Percentiles rank a stretch among this genome's conserved stretches.
Evolutionary conservation across 2,329 filamentous ascomycete species (phyloP).

Genomic region (Talaromyces sp.): DNA sequence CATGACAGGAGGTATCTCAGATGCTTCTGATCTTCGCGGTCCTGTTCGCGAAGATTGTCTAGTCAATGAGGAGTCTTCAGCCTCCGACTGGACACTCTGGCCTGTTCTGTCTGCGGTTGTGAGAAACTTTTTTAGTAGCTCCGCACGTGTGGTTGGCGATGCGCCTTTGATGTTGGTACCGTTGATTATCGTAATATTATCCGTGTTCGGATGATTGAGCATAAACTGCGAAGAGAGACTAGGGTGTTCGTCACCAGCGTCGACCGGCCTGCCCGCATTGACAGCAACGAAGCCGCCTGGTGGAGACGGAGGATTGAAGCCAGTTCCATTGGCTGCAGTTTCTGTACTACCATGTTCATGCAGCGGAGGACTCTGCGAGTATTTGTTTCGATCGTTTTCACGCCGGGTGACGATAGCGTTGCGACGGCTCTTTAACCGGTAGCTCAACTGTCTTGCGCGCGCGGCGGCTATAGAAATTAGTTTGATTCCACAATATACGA

Average conservation of each 20-base stretch:
- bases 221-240: slow-evolving; percentile 35
- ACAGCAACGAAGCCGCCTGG: slow-evolving; percentile 57
- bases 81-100: slow-evolving; percentile 33
- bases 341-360: slow-evolving; percentile 31
- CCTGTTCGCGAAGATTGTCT: slow-evolving; percentile 31
- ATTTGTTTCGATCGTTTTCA: slow-evolving; percentile 40
- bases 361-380: slow-evolving; percentile 37
- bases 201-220: slow-evolving; percentile 41
- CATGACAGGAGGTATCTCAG: slow-evolving; percentile 24
- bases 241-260: slow-evolving; percentile 33
- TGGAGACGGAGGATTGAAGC: slow-evolving; percentile 42
- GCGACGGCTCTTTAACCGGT: slow-evolving; percentile 71
- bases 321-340: slow-evolving; percentile 27
- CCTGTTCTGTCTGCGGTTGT: slow-evolving; percentile 55
- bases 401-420: slow-evolving; percentile 67
- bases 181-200: slow-evolving; percentile 49
- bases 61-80: slow-evolving; percentile 22
- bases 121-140: slow-evolving; percentile 62
- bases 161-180: slow-evolving; percentile 51
- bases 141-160: slow-evolving; percentile 56
- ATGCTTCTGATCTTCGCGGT: slow-evolving; percentile 35
- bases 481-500: neutral
- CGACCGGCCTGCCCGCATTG: slow-evolving; percentile 43
- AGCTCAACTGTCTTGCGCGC: slow-evolving; percentile 73
- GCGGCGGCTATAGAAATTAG: slow-evolving; percentile 54